A percentile compares a stretch with the other conserved stretches of the same genome.
These are phyloP conservation scores for Moniliophthora roreri DNA, from an alignment of 1,284 basidiomycete genomes.

Conservation along the genomic window DNA sequence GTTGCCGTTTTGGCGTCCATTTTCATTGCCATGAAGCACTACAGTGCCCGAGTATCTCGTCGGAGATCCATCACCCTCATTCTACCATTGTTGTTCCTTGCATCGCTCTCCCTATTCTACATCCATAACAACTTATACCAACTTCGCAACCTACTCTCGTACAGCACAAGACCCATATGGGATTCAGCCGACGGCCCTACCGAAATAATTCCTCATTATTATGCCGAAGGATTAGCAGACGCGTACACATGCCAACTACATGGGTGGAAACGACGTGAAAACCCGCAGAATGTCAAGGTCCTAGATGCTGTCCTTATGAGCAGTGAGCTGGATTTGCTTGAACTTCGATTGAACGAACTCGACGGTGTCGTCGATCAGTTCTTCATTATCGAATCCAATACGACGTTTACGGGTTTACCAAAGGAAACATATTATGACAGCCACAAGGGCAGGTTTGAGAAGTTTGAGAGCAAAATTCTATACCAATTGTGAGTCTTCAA, in stretches of 20 bases:
- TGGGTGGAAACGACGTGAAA: slow-evolving; percentile 45
- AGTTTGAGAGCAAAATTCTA: slow-evolving; percentile 54
- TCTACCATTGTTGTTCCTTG: slow-evolving; percentile 28
- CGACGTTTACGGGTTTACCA: slow-evolving; percentile 60
- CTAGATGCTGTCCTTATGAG: slow-evolving; percentile 62
- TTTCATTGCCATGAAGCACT: too few relatives aligned
- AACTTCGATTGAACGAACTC: slow-evolving; percentile 69
- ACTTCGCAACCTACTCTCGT: slow-evolving; percentile 48
- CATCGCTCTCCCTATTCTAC: slow-evolving; percentile 31
- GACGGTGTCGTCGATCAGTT: slow-evolving; percentile 62
- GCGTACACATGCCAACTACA: slow-evolving; percentile 51
- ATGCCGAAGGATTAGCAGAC: slow-evolving; percentile 53
- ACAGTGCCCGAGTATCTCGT: slow-evolving; percentile 12
- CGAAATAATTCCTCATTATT: slow-evolving; percentile 51
- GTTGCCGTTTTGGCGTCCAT: too few relatives aligned
- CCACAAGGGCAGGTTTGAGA: slow-evolving; percentile 45
- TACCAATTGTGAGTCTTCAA: slow-evolving; percentile 43
- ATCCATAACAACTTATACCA: slow-evolving; percentile 42
- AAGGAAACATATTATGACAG: slow-evolving; percentile 55
- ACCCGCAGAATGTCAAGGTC: slow-evolving; percentile 30
- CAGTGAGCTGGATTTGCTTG: slow-evolving; percentile 69
- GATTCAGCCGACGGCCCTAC: slow-evolving; percentile 52
- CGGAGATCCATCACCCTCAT: slow-evolving; percentile 8
- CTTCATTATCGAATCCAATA: slow-evolving; percentile 66
- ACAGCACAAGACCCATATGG: slow-evolving; percentile 66